Conservation (phyloP, 1,284 basidiomycete genomes). For the Leccinum fuscescens region DNA sequence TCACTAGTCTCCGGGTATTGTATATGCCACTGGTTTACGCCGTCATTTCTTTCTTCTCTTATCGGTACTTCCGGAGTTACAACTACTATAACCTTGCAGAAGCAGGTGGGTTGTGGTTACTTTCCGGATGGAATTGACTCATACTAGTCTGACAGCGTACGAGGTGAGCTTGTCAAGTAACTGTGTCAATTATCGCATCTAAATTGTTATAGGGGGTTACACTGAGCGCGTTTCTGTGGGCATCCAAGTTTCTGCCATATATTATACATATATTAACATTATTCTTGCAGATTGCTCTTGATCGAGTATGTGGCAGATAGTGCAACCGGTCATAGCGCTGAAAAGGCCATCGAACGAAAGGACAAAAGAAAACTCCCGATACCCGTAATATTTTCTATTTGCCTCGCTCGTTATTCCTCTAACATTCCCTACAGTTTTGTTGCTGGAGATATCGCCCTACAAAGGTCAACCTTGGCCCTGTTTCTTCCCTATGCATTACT, state of each 20-base stretch:
- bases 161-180: constrained; percentile 29
- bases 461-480: constrained; percentile 47
- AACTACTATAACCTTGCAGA: constrained; percentile 80
- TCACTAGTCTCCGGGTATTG: constrained; percentile 54
- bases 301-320: constrained; percentile 82
- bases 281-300: constrained; percentile 59
- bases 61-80: constrained; percentile 78
- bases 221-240: constrained; percentile 73
- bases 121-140: constrained; percentile 1
- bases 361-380: constrained; percentile 75
- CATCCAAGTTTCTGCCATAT: constrained; percentile 8
- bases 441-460: constrained; percentile 78
- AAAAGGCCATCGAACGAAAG: constrained; percentile 71
- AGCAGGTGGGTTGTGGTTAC: constrained; percentile 48
- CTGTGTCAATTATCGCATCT: constrained; percentile 32
- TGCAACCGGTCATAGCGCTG: constrained; percentile 56
- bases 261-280: background rate
- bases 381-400: constrained; percentile 45
- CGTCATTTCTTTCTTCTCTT: constrained; percentile 87
- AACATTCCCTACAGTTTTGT: constrained; percentile 49
- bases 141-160: constrained; percentile 31
- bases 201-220: constrained; percentile 59
- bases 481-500: background rate
- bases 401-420: background rate
- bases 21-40: constrained; percentile 83